Base-by-base conservation (phyloP, 2,329 filamentous ascomycete species). In the Aureobasidium sp. region DNA sequence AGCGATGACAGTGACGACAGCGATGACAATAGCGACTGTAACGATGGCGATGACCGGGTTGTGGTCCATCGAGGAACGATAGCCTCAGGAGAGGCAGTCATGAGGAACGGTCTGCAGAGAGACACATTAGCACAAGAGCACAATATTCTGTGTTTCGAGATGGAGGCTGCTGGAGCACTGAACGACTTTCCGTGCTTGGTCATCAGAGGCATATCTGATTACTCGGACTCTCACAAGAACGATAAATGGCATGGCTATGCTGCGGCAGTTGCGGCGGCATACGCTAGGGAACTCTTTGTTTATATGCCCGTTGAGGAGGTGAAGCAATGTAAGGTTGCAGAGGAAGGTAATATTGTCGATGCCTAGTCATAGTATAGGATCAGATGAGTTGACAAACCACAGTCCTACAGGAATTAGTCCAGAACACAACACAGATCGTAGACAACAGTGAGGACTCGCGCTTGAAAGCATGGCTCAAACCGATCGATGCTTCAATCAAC, bases 51-150 rank as follows among this genome's bases (percentile, higher is more conserved):
- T 16, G 25, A 34, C 13, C 8, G 32, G 16, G 5, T 45, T 1
- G 16, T 53, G 3, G 36, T 71, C 0, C 66, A 69, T 48, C 66
- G 67, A 11, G 37, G 69, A 7, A 61, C 61, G 5, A 69, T 70
- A 42, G 68, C 67, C 3, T 70, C 68, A 1, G 67, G 53, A 4
- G 63, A 71, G n/a, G 6, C 54, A 14, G 49, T 68, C 3, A 64
- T 71, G 51, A 76, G 74, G 47, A 72, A 72, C 13, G 74, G 13
- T 2, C 3, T 21, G 0, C 25, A 61, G 9, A 51, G 66, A 41
- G 61, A 67, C 41, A 29, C 51, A 21, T 55, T 55, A 10, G 51
- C 66, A 77, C 63, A 65, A 62, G 66, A 58, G 42, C 5, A 42
- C 8, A 37, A 54, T 3, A 32, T 21, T 13, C 11, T 67, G 1